Conservation (phyloP, 2,329 filamentous ascomycete genomes). For the Lasiodiplodia sp. region DNA sequence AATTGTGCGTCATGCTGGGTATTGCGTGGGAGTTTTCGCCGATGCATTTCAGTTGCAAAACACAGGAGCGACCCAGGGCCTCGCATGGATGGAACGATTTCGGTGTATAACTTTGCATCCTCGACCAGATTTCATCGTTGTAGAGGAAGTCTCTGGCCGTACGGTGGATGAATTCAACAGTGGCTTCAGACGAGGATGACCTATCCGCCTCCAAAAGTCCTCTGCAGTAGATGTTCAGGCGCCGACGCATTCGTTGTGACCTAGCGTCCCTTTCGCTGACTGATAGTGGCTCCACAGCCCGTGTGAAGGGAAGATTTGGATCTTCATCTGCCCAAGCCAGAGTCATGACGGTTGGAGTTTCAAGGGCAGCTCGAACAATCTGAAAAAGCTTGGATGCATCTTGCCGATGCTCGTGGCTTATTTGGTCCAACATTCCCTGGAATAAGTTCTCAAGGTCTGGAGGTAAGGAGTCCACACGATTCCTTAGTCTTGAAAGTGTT, state of each 20-base stretch:
- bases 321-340: slow-evolving; percentile 30
- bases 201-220: slow-evolving; percentile 31
- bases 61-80: background rate
- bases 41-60: no score
- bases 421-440: slow-evolving; percentile 20
- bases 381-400: slow-evolving; percentile 32
- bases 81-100: background rate
- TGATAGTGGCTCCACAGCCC: background rate
- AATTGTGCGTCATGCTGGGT: no score
- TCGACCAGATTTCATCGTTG: background rate
- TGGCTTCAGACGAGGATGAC: background rate
- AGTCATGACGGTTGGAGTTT: slow-evolving; percentile 22
- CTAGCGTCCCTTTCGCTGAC: background rate
- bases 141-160: slow-evolving; percentile 32
- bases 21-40: no score
- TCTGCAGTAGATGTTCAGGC: slow-evolving; percentile 31
- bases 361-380: background rate
- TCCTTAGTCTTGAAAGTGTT: slow-evolving; percentile 26
- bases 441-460: slow-evolving; percentile 33
- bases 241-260: background rate
- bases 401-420: background rate
- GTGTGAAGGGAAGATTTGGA: slow-evolving; percentile 8
- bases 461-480: slow-evolving; percentile 30
- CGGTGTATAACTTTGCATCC: background rate
- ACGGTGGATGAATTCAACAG: slow-evolving; percentile 31